phyloP scores from a whole-genome alignment of 768 basidiomycete species.

The Boletus coccyginus region DNA sequence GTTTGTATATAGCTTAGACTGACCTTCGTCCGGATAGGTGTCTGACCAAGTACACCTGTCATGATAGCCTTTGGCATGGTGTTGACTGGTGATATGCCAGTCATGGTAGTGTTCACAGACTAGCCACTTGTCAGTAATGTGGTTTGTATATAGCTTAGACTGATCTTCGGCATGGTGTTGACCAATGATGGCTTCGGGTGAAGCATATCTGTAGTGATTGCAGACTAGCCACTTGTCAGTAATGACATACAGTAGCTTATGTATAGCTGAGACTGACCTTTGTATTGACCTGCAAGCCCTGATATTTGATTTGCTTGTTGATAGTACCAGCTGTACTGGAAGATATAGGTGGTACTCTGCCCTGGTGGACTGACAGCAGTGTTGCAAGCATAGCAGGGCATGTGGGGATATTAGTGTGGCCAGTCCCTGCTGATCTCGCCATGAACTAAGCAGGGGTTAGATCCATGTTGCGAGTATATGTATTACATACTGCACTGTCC shows the following conservation, averaged over 20 bases:
- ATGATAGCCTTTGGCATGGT: not conserved
- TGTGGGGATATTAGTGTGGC: not conserved
- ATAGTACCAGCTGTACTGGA: not conserved
- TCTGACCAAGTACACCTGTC: too few relatives aligned
- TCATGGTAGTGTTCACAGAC: not conserved
- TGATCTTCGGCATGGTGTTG: not conserved
- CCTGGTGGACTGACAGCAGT: not conserved
- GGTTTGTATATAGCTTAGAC: not conserved
- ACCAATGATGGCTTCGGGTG: not conserved
- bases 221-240: not conserved
- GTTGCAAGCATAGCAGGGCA: not conserved
- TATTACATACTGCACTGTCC: not conserved
- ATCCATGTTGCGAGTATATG: too few relatives aligned
- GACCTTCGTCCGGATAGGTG: not conserved
- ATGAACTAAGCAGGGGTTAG: not conserved
- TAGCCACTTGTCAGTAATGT: not conserved
- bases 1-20: not conserved
- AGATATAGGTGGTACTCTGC: not conserved
- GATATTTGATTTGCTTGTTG: not conserved
- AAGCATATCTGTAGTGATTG: not conserved
- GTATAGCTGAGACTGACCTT: not conserved
- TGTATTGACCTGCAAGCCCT: not conserved
- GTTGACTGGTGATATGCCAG: too few relatives aligned
- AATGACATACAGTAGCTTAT: not conserved
- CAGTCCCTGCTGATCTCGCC: not conserved